Percentiles rank a stretch among this genome's conserved stretches.
These are phyloP conservation scores for Quercus aquifolioides DNA, from an alignment of 306 rosid genomes.

Conservation along the genomic window DNA sequence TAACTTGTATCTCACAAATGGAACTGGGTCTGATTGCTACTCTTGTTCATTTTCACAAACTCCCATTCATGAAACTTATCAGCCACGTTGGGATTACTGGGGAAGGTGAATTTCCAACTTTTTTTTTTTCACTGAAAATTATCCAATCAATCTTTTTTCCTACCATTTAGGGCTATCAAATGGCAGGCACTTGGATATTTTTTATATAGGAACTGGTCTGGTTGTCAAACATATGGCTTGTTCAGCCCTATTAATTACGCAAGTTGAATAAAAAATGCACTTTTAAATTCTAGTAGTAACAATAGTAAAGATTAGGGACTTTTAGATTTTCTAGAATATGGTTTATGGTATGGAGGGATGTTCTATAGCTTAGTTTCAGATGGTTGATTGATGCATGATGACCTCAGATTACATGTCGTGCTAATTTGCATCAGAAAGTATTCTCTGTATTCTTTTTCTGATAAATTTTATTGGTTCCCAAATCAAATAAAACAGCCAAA, in stretches of 20 bases:
- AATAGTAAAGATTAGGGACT: neutral
- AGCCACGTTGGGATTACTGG: conserved; percentile 98
- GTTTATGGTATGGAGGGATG: neutral
- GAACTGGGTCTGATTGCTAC: conserved; percentile 72
- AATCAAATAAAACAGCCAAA: neutral
- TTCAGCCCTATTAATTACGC: neutral
- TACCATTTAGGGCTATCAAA: neutral
- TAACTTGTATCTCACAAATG: conserved; percentile 71
- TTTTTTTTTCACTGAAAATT: neutral
- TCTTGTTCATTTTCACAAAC: conserved; percentile 69
- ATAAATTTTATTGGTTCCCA: neutral
- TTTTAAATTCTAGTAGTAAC: neutral
- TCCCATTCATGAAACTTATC: conserved; percentile 86
- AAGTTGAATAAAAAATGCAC: neutral
- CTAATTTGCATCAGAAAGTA: neutral
- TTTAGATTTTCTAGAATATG: neutral
- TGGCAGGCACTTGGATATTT: neutral
- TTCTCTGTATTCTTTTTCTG: neutral
- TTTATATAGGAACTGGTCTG: neutral
- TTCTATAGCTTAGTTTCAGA: neutral
- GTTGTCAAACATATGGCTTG: neutral
- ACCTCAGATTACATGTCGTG: neutral
- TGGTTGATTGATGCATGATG: neutral
- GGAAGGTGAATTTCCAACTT: conserved; percentile 54
- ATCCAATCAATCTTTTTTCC: neutral